phyloP scores from a whole-genome alignment of 495 filamentous ascomycete species.

The Articulospora tetracladia region DNA sequence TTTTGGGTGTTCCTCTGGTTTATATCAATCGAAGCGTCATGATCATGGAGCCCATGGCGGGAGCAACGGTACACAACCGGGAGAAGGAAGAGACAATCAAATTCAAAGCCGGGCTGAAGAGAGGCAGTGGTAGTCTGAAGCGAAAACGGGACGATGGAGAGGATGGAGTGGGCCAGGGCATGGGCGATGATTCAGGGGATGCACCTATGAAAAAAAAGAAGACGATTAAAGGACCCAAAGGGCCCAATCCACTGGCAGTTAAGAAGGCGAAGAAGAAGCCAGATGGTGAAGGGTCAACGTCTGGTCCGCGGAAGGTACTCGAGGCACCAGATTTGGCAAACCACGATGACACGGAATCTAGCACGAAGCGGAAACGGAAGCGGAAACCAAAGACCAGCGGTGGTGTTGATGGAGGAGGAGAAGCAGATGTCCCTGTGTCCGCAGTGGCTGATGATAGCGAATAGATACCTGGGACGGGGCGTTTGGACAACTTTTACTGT shows the following conservation, averaged over 20 bases:
- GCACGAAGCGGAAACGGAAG: constrained; percentile 37
- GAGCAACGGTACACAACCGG: constrained; percentile 53
- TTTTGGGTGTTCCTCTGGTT: constrained; percentile 73
- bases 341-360: constrained; percentile 9
- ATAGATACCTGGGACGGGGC: neutral
- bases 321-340: neutral
- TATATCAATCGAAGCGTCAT: constrained; percentile 84
- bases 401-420: constrained; percentile 13
- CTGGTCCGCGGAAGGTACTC: constrained; percentile 10
- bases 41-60: constrained; percentile 86
- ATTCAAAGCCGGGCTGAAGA: constrained; percentile 67
- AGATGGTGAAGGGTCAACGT: constrained; percentile 9
- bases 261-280: constrained; percentile 69
- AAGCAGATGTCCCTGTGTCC: constrained; percentile 14
- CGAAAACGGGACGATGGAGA: constrained; percentile 51
- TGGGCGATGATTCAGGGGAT: constrained; percentile 29
- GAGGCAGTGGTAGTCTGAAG: constrained; percentile 43
- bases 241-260: constrained; percentile 83
- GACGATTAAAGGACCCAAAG: constrained; percentile 59
- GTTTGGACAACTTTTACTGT: constrained; percentile 1
- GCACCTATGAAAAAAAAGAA: constrained; percentile 59
- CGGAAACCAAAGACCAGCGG: constrained; percentile 37
- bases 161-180: constrained; percentile 31
- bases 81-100: constrained; percentile 70
- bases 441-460: constrained; percentile 10